These are phyloP conservation scores for Vitis hybrid DNA, from an alignment of 177 flowering plant species.

Conservation along the genomic window DNA sequence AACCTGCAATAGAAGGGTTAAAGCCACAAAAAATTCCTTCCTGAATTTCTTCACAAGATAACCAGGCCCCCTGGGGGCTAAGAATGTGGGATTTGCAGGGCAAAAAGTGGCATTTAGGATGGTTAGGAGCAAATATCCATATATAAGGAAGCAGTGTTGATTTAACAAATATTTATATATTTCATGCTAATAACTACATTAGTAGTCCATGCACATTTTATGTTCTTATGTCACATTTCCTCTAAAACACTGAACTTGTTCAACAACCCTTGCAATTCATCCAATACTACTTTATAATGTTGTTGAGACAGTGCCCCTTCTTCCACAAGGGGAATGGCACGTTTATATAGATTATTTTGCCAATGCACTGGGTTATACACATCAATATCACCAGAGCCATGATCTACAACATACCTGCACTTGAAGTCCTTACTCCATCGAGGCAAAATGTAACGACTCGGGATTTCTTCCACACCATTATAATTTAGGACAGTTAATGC, in stretches of 20 bases:
- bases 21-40: too few relatives aligned
- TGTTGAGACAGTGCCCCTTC: slow-evolving; percentile 42
- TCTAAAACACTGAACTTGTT: slow-evolving; percentile 29
- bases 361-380: slow-evolving; percentile 18
- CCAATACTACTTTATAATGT: slow-evolving; percentile 33
- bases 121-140: too few relatives aligned
- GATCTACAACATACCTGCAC: slow-evolving; percentile 17
- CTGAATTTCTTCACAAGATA: too few relatives aligned
- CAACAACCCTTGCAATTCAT: slow-evolving; percentile 31
- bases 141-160: too few relatives aligned
- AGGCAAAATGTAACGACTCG: slow-evolving; percentile 40
- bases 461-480: slow-evolving; percentile 50
- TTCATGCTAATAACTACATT: slow-evolving; percentile 6
- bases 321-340: slow-evolving; percentile 38
- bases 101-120: too few relatives aligned
- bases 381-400: slow-evolving; percentile 13
- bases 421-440: slow-evolving; percentile 49
- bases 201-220: not conserved
- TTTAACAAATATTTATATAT: not conserved
- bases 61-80: too few relatives aligned
- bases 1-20: too few relatives aligned
- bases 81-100: too few relatives aligned
- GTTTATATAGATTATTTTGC: slow-evolving; percentile 28
- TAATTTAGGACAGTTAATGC: slow-evolving; percentile 45
- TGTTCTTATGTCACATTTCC: slow-evolving; percentile 5